These are phyloP conservation scores for Daldinia childiae DNA, from an alignment of 495 filamentous ascomycete species.

Conservation along the genomic window DNA sequence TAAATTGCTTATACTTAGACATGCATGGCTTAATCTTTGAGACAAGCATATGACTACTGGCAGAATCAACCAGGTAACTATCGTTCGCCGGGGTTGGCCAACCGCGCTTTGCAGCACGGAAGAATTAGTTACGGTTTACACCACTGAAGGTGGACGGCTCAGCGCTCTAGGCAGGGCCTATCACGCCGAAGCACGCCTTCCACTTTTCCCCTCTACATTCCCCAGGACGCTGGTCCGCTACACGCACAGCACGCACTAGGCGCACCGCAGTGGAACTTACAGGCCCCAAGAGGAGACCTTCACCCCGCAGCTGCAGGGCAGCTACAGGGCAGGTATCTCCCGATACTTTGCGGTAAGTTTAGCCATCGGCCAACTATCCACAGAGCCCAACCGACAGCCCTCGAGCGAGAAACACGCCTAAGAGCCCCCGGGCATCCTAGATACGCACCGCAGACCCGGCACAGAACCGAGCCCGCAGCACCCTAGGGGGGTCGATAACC, in stretches of 20 bases:
- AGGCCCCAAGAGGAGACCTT: slow-evolving; percentile 8
- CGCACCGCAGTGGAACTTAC: neutral
- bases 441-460: slow-evolving; percentile 3
- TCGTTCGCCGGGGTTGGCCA: too few relatives aligned
- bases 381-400: slow-evolving; percentile 39
- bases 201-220: slow-evolving; percentile 11
- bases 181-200: slow-evolving; percentile 2
- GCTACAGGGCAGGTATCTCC: slow-evolving; percentile 1
- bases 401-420: slow-evolving; percentile 38
- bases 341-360: slow-evolving; percentile 1
- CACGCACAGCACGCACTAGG: neutral
- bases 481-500: slow-evolving; percentile 23
- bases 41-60: too few relatives aligned
- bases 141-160: too few relatives aligned
- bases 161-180: slow-evolving; percentile 2
- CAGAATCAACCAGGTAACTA: too few relatives aligned
- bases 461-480: neutral
- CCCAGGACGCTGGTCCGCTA: slow-evolving; percentile 12
- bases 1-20: too few relatives aligned
- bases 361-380: slow-evolving; percentile 8
- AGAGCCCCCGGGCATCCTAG: slow-evolving; percentile 27
- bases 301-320: neutral
- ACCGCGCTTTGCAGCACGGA: too few relatives aligned
- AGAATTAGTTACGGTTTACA: too few relatives aligned
- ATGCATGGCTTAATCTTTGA: too few relatives aligned